Evolutionary conservation across 805 yeast species (phyloP), one percentile per base, ranked within the genome.

Genomic region (Komagataella phaffii): DNA sequence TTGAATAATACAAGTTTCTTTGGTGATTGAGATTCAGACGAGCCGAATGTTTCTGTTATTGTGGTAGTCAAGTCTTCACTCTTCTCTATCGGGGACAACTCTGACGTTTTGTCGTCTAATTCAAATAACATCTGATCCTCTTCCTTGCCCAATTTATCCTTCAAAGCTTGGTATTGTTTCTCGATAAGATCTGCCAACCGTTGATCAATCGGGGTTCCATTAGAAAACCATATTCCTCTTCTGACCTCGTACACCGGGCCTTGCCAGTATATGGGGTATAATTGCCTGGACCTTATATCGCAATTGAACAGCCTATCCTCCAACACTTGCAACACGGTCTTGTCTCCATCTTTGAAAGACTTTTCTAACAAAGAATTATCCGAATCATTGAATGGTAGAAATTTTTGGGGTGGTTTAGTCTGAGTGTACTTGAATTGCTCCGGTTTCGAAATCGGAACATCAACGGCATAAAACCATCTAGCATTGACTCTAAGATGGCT

Each of bases 151-250:
- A 46, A 55, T 56, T 18, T 57, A 49, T 66, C 61, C 24, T 57
- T 54, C 46, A 73, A 59, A 10, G 61, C 58, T 17, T 60, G 54
- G 60, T 76, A 86, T 0, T 77, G 77, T 4, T 59, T 59, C 62
- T 90, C 97, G 18, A 90, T 59, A 52, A 76, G 79, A 0, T 70
- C 66, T 0, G 93, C 71, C 4, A 81, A 53, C 40, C 1, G 67
- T 64, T 1, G 69, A 68, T 7, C 71, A 59, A 30, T 30, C 3
- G 40, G 40, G 6, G 40, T 30, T 14, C 40, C 24, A 88, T 65
- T 0, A 95, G 95, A 61, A 62, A 88, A 88, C 98, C 98, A 91
- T 1, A 80, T 63, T 1, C 96, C 96, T 51, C 97, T 69, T 48
- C 96, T 71, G 1, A 91, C 84, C 54, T 86, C 89, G 61, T 81